Conservation (phyloP, 2,329 filamentous ascomycete species). For the Talaromyces sp. region DNA sequence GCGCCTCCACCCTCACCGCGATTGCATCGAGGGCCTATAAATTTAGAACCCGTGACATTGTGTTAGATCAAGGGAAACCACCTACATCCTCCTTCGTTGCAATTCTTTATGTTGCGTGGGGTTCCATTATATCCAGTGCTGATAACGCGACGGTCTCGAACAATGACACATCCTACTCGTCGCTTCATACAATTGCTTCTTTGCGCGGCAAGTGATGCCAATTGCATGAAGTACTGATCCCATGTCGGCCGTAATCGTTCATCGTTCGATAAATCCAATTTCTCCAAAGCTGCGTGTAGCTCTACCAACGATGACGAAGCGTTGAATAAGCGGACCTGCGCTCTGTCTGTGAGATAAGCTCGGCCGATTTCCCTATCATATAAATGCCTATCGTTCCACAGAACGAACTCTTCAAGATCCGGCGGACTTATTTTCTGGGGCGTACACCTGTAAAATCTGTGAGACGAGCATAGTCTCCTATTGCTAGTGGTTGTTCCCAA, state of each 20-base stretch:
- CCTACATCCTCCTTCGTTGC: conserved; percentile 82
- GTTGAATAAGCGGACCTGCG: conserved; percentile 83
- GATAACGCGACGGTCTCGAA: conserved; percentile 80
- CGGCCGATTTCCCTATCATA: conserved; percentile 65
- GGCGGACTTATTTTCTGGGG: conserved; percentile 49
- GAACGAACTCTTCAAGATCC: conserved; percentile 57
- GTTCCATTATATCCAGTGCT: conserved; percentile 98
- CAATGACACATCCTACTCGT: conserved; percentile 89
- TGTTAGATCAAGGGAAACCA: background rate
- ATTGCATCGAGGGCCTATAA: conserved; percentile 69
- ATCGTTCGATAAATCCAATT: conserved; percentile 72
- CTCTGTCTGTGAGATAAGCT: conserved; percentile 73
- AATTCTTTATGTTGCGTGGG: conserved; percentile 84
- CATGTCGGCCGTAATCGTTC: conserved; percentile 81
- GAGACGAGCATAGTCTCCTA: conserved; percentile 32
- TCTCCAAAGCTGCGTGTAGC: conserved; percentile 68
- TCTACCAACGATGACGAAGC: conserved; percentile 68
- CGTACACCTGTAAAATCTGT: conserved; percentile 42
- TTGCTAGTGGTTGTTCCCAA: conserved; percentile 52
- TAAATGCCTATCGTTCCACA: conserved; percentile 69
- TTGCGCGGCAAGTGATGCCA: conserved; percentile 87
- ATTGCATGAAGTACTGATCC: conserved; percentile 97
- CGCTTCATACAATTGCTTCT: conserved; percentile 98
- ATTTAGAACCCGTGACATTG: conserved; percentile 17
- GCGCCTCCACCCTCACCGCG: conserved; percentile 66